A percentile compares a stretch with the other conserved stretches of the same genome.
These are phyloP conservation scores for Paramecium tetraurelia DNA, from an alignment of 73 alveolate species.

Conservation along the genomic window DNA sequence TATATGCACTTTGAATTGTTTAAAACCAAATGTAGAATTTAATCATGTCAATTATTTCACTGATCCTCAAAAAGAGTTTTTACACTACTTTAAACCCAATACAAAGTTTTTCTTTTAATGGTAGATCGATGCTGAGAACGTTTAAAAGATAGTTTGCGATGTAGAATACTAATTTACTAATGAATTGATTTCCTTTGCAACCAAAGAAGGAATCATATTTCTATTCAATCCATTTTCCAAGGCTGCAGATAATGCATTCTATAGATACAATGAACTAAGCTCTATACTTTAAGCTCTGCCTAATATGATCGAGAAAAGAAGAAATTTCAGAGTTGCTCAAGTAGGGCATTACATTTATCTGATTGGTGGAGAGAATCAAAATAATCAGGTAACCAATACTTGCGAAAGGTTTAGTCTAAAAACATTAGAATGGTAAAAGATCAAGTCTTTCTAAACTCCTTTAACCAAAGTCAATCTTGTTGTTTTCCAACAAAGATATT, in stretches of 20 bases:
- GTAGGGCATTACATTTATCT: background rate
- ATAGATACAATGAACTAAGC: background rate
- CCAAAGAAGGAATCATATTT: background rate
- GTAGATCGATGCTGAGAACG: background rate
- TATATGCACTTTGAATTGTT: background rate
- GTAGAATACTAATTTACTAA: background rate
- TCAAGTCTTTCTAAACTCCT: background rate
- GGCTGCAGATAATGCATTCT: background rate
- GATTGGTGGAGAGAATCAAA: background rate
- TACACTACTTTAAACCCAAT: background rate
- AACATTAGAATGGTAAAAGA: background rate
- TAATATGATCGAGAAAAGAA: background rate
- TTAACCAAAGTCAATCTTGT: background rate
- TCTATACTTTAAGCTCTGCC: background rate
- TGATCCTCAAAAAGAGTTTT: background rate
- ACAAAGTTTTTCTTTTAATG: background rate
- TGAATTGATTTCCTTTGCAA: background rate
- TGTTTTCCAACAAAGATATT: background rate
- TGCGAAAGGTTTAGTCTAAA: background rate
- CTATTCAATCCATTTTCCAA: slow-evolving; percentile 17
- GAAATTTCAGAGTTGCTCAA: slow-evolving; percentile 15
- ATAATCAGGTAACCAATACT: background rate
- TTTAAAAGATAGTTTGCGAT: background rate
- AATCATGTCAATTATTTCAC: background rate
- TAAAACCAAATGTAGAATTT: background rate